Evolutionary conservation across 2,329 filamentous ascomycete species (phyloP).

Genomic region (Didymella sp.): DNA sequence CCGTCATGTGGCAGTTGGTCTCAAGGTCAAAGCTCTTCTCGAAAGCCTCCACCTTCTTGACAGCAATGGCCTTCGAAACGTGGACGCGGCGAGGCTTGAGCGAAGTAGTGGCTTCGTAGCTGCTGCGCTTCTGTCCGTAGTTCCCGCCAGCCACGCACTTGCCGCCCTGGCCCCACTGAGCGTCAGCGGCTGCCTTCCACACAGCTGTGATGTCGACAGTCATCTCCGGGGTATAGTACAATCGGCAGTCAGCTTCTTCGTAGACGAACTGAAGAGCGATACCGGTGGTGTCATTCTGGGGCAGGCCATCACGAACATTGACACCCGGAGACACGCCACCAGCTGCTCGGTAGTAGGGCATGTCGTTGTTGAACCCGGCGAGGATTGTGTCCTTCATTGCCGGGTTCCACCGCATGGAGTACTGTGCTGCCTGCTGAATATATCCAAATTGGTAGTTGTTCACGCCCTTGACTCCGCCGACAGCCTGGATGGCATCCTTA

Average conservation of each 20-base stretch:
- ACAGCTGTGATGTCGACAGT: constrained; percentile 47
- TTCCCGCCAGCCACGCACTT: constrained; percentile 40
- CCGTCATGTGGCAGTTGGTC: constrained; percentile 38
- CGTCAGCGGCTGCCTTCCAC: constrained; percentile 51
- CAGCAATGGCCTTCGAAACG: constrained; percentile 24
- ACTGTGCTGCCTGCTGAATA: constrained; percentile 39
- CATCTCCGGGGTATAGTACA: constrained; percentile 53
- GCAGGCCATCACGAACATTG: constrained; percentile 48
- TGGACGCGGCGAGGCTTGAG: constrained; percentile 31
- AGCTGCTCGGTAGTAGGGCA: constrained; percentile 35
- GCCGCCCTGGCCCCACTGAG: constrained; percentile 41
- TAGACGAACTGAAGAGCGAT: constrained; percentile 50
- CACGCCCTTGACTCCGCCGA: constrained; percentile 62
- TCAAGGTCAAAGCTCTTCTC: constrained; percentile 38
- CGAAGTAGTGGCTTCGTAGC: constrained; percentile 32
- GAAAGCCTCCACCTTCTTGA: constrained; percentile 34
- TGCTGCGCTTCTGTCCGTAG: constrained; percentile 33
- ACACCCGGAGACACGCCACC: constrained; percentile 27
- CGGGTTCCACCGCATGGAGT: constrained; percentile 31
- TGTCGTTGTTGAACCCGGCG: constrained; percentile 34
- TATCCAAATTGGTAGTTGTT: constrained; percentile 47
- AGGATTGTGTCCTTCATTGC: constrained; percentile 39
- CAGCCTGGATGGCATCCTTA: constrained; percentile 60
- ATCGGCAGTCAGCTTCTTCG: constrained; percentile 50
- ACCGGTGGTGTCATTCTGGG: constrained; percentile 39